Evolutionary conservation across 116 monocot species (phyloP).

Genomic region (Posidonia oceanica): DNA sequence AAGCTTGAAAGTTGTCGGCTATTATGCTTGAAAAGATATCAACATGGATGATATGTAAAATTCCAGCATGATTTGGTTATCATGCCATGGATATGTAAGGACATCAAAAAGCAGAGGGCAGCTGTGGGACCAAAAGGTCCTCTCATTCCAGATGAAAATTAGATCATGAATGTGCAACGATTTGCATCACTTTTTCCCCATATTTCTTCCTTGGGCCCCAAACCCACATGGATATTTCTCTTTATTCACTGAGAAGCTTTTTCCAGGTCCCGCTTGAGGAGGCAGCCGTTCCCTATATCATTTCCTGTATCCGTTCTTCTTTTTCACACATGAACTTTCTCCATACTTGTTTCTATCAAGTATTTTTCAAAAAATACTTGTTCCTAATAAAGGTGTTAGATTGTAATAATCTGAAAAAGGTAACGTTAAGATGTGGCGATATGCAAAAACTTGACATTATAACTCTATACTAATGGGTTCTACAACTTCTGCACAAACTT

Average conservation of each 20-base stretch:
- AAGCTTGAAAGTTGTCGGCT: not conserved
- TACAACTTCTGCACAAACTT: no score
- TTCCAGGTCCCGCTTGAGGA: not conserved
- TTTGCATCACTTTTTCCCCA: not conserved
- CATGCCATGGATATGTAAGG: not conserved
- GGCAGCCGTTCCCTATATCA: constrained; percentile 1
- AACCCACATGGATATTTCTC: not conserved
- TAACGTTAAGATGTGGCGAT: no score
- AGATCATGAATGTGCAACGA: not conserved
- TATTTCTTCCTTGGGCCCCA: constrained; percentile 1
- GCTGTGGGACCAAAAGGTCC: not conserved
- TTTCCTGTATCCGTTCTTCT: not conserved
- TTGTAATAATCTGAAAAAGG: no score
- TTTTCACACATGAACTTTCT: not conserved
- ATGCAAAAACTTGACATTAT: no score
- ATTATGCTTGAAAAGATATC: not conserved
- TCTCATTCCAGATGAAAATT: not conserved
- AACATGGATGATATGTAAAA: not conserved
- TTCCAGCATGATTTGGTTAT: constrained; percentile 2
- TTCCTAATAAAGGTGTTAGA: no score
- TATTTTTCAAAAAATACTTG: no score
- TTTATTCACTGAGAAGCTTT: constrained; percentile 1
- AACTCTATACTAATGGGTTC: no score
- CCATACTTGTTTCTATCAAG: no score
- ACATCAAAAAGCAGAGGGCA: not conserved